Conservation (phyloP, 2,329 filamentous ascomycete species). For the Raffaelea ambrosiae region DNA sequence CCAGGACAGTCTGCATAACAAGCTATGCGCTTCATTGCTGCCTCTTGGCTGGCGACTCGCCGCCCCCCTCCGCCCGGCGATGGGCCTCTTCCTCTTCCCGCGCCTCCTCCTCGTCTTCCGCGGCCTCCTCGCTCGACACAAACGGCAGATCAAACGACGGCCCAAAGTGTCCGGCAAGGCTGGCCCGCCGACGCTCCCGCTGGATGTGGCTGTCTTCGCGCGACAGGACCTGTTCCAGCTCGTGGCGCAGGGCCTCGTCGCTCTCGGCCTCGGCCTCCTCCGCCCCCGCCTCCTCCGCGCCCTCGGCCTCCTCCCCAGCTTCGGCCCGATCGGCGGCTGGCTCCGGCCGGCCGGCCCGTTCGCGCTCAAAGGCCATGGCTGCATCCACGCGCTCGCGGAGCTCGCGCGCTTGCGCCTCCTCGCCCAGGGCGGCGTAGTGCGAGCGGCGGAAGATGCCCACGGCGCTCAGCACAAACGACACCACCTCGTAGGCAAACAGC, state of each 20-base stretch:
- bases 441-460: slow-evolving; percentile 21
- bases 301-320: not conserved
- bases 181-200: not conserved
- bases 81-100: no score
- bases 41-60: no score
- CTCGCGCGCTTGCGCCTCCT: slow-evolving; percentile 16
- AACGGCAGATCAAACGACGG: not conserved
- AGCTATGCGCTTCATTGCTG: no score
- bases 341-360: not conserved
- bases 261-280: not conserved
- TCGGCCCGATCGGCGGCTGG: no score
- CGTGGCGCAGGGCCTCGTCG: not conserved
- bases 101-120: not conserved
- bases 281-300: not conserved
- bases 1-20: no score
- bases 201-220: not conserved
- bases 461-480: slow-evolving; percentile 13
- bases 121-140: not conserved
- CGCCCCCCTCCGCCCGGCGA: no score
- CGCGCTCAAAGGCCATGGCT: slow-evolving; percentile 18
- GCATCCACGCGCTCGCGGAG: slow-evolving; percentile 18
- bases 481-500: slow-evolving; percentile 29
- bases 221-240: not conserved
- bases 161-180: not conserved
- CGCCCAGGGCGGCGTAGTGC: slow-evolving; percentile 20